Evolutionary conservation across 805 yeast species (phyloP).

Genomic region (Barnettozyma populi): DNA sequence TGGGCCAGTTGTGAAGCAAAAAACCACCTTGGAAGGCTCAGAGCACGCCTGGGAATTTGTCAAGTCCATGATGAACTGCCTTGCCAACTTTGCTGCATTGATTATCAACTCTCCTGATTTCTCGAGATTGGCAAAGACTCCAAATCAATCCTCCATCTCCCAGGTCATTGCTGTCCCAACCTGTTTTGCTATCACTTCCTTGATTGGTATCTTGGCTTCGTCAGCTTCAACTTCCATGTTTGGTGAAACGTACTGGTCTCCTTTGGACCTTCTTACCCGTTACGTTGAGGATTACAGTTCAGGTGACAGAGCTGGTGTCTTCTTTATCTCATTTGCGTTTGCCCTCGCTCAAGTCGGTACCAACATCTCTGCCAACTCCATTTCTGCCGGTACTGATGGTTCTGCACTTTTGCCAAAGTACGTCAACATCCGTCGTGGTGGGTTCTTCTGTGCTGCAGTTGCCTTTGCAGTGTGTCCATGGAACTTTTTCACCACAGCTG

Average conservation of each 20-base stretch:
- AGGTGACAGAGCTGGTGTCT: slow-evolving; percentile 76
- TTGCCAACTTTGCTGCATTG: slow-evolving; percentile 86
- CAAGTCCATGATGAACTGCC: slow-evolving; percentile 67
- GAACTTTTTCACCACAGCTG: slow-evolving; percentile 66
- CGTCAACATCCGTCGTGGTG: slow-evolving; percentile 74
- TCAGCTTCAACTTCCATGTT: slow-evolving; percentile 68
- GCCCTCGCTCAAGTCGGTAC: slow-evolving; percentile 76
- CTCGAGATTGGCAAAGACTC: slow-evolving; percentile 69
- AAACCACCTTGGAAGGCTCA: slow-evolving; percentile 47
- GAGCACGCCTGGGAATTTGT: slow-evolving; percentile 81
- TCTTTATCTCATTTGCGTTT: slow-evolving; percentile 64
- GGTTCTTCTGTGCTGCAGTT: slow-evolving; percentile 66
- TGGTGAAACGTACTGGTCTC: slow-evolving; percentile 76
- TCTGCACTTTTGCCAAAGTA: slow-evolving; percentile 59
- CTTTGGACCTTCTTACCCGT: slow-evolving; percentile 56
- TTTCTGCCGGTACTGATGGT: slow-evolving; percentile 70
- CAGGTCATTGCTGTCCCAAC: slow-evolving; percentile 67
- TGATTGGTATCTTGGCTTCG: slow-evolving; percentile 80
- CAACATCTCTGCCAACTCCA: slow-evolving; percentile 66
- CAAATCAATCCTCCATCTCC: slow-evolving; percentile 45
- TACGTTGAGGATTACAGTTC: slow-evolving; percentile 50
- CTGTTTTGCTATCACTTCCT: slow-evolving; percentile 72
- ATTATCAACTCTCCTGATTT: slow-evolving; percentile 88
- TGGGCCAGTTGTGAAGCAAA: slow-evolving; percentile 63
- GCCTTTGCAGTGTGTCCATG: slow-evolving; percentile 78